Evolutionary conservation across 352 stramenopile species (phyloP).

Genomic region (Chrysophaeum taylorii): DNA sequence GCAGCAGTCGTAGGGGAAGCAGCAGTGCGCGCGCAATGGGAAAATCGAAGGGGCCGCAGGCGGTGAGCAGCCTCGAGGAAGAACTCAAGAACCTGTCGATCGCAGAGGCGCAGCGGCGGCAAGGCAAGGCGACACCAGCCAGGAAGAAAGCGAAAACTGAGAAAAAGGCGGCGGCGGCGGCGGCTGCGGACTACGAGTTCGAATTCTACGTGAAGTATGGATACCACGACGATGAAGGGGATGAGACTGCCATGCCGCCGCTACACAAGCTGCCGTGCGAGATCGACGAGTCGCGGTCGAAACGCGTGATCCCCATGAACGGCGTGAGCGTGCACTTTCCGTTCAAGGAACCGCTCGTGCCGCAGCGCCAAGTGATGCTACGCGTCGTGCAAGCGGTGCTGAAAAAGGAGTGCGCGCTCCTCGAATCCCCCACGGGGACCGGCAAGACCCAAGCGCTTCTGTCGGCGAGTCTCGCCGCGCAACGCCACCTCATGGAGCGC

Average conservation of each 20-base stretch:
- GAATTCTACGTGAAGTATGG: background rate
- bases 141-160: background rate
- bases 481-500: background rate
- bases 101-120: background rate
- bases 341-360: background rate
- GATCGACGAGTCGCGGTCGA: background rate
- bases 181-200: background rate
- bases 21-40: too few species aligned
- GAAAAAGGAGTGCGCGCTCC: background rate
- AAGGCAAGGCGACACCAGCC: too few species aligned
- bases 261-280: background rate
- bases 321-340: background rate
- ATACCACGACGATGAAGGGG: background rate
- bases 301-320: background rate
- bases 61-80: background rate
- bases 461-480: background rate
- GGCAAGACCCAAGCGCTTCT: conserved; percentile 14
- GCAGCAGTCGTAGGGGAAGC: too few species aligned
- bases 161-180: background rate
- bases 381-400: conserved; percentile 5
- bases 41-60: background rate
- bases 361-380: conserved; percentile 1
- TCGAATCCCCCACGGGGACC: conserved; percentile 9
- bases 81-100: conserved; percentile 6
- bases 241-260: background rate